Evolutionary conservation across 2,329 filamentous ascomycete genomes (phyloP), one percentile per base, ranked within the genome.

Genomic region (Curvularia sp.): DNA sequence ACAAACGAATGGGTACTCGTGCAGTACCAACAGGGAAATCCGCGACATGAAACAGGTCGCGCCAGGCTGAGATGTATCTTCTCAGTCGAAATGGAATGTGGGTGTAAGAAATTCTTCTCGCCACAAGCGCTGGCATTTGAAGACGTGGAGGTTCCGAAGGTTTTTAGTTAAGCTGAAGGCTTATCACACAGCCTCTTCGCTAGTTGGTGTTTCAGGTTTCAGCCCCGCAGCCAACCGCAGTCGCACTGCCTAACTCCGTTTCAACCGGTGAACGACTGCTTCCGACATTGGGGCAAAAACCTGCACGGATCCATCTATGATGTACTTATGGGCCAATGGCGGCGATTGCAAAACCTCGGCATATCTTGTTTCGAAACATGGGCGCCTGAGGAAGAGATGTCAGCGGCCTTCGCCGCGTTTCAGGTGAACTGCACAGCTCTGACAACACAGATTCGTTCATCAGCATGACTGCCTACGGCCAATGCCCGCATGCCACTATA

Each of bases 381-480:
- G 46, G 60, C 49, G 49, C 50, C 54, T 48, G 41, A 55, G 49
- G 63, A 64, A 63, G 55, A 48, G 57, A 53, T 49, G 58, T 30
- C 50, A 55, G 53, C 49, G 46, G 56, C 26, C 30, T 47, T 50
- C 46, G 35, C 33, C 38, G 43, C 44, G 69, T 66, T 72, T 72
- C 68, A 70, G 69, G 69, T 69, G 67, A 70, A 70, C 57, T 65
- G 60, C 60, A 49, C 53, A 63, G 53, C 67, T 62, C 64, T 61
- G 31, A 56, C 33, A 35, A 38, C 55, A 50, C 54, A 55, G 20
- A 24, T 42, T 28, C 13, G 10, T 30, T 33, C 47, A 18, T 12
- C 22, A 18, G 33, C 24, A 26, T 42, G 28, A 22, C 8, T 33
- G 30, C 53, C 53, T 57, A 20, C 49, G 31, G 49, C 54, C 39